Evolutionary conservation across 345 rosid species (phyloP), one percentile per base, ranked within the genome.

Genomic region (Lepidium sativum): DNA sequence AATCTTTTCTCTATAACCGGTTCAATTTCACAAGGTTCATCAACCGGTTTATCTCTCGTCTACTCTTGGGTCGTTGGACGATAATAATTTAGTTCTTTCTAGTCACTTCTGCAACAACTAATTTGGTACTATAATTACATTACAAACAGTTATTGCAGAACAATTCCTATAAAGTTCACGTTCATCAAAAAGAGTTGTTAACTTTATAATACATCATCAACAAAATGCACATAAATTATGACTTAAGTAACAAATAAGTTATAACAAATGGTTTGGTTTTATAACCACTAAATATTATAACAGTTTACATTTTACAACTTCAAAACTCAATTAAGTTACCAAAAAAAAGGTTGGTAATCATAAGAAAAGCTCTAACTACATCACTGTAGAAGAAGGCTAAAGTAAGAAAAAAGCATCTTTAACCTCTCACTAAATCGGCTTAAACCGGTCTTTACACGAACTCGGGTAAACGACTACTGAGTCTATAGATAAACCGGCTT

Each of bases 401-500:
- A 56, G 60, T 55, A 9, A 47, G 32, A 5, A 63, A 71, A 47
- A 39, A 4, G 55, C 63, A 45, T 9, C 33, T 64, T 72, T 72
- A 59, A 65, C 76, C 76, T 65, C 67, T 50, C 25, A 25, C 61
- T 50, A 57, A 73, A 67, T 35, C 52, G 52, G 63, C 6, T 38
- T 67, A 48, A 73, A 54, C 67, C 41, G 70, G 50, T 51, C 84
- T 72, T 73, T 80, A 67, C 73, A 79, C 37, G 68, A 76, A 54
- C 80, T 78, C 4, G 97, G 96, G 77, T 69, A 85, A 53, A 91
- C 77, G 14, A 80, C 62, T 6, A 86, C 89, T n/a, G 91, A 84
- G 74, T 95, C 97, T 76, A 95, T 60, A 64, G 89, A 88, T 1
- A 95, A 82, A 37, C 99, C 99, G 11, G 96, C 97, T 78, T 95